phyloP scores from a whole-genome alignment of 2,329 filamentous ascomycete species.

The Trichophyton simii region DNA sequence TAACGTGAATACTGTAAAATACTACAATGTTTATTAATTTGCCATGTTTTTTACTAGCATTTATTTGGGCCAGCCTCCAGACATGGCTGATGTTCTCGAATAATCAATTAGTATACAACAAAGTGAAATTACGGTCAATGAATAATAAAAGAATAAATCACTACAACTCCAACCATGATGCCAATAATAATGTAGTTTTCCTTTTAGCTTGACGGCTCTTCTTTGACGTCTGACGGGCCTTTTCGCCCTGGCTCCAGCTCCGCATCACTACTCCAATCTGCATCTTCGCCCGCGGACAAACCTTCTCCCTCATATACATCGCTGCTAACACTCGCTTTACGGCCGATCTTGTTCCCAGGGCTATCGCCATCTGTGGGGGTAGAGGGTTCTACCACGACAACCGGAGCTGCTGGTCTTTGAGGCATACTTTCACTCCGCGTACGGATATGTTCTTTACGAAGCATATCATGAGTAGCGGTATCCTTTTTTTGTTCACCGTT shows the following conservation, averaged over 20 bases:
- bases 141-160: neutral
- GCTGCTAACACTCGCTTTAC: slow-evolving; percentile 1
- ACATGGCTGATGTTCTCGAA: no score
- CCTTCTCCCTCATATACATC: slow-evolving; percentile 1
- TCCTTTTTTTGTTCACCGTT: slow-evolving; percentile 70
- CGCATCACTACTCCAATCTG: slow-evolving; percentile 1
- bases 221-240: neutral
- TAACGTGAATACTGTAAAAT: no score
- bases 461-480: slow-evolving; percentile 4
- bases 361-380: neutral
- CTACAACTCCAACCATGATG: neutral
- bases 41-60: no score
- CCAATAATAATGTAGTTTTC: neutral
- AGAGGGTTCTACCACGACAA: neutral
- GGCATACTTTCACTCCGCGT: slow-evolving; percentile 4
- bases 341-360: neutral
- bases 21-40: no score
- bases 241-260: neutral
- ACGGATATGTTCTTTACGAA: neutral
- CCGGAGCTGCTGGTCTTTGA: neutral
- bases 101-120: neutral
- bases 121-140: neutral
- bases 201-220: neutral
- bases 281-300: slow-evolving; percentile 4
- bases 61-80: no score